These are phyloP conservation scores for Solanum clarkiae DNA, from an alignment of 257 asterid genomes.

Conservation along the genomic window DNA sequence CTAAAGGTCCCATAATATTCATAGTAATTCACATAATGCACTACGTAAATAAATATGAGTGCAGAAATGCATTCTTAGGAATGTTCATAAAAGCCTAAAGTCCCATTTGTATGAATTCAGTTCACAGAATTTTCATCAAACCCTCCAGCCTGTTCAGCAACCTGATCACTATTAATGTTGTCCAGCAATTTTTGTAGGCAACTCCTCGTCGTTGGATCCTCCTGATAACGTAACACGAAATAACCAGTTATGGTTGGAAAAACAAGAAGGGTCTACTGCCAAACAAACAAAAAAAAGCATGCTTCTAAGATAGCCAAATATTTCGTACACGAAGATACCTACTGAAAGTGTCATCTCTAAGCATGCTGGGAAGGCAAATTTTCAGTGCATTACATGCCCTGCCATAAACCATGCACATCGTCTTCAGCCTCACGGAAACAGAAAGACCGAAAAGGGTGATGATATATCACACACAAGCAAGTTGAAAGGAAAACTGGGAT, in stretches of 20 bases:
- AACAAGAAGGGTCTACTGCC: not conserved
- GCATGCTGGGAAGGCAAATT: conserved; percentile 11
- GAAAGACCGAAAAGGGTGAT: not conserved
- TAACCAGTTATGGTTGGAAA: not conserved
- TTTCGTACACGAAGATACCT: conserved; percentile 15
- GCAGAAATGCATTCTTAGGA: not conserved
- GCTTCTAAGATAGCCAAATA: not conserved
- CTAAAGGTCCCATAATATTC: not conserved
- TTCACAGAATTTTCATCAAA: conserved; percentile 44
- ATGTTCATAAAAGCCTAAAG: not conserved
- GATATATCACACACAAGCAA: not conserved
- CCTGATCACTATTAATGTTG: conserved; percentile 67
- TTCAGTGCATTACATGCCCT: conserved; percentile 15
- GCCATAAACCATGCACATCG: not conserved
- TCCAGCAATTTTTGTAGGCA: conserved; percentile 75
- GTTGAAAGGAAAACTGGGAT: not conserved
- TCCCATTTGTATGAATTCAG: not conserved
- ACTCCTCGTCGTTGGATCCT: conserved; percentile 63
- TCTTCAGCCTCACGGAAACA: not conserved
- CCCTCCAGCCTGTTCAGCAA: conserved; percentile 53
- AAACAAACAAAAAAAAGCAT: too few species aligned
- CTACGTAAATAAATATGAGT: not conserved
- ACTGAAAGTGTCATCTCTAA: conserved; percentile 23
- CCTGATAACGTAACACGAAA: conserved; percentile 15
- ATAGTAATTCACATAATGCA: not conserved